Evolutionary conservation across 2,329 filamentous ascomycete species (phyloP), one percentile per base, ranked within the genome.

Genomic region (Pestalotiopsis sp.): DNA sequence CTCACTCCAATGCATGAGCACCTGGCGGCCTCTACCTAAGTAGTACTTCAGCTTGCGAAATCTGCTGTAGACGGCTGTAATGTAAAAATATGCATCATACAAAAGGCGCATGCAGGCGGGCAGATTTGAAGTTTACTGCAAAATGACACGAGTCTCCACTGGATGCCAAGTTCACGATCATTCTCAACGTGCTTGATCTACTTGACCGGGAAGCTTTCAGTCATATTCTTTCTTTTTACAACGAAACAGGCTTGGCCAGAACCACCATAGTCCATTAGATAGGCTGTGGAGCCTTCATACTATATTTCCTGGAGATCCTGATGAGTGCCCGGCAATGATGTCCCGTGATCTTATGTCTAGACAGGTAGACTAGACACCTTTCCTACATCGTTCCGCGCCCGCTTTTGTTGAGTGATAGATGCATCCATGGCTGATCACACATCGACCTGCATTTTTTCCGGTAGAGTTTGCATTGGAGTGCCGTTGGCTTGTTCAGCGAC

Each of bases 281-380:
- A 59, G 57, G 57, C 57, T 27, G 57, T 59, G 57, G 57, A 59
- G 27, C 57, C 45, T n/a, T 52, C 20, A 52, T 52, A 52, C 45
- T 52, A 52, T 52, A 52, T 52, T 52, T 52, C 45, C 45, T 52
- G 14, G 45, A 17, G 20, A n/a, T 52, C 45, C 45, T 52, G 45
- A n/a, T 52, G n/a, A 52, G 17, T 52, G 45, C 45, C 45, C 6
- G 5, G 20, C 45, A 9, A 52, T 52, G 45, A 52, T 52, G 7
- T 17, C 11, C 45, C 17, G 5, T 52, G 17, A 23, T 23, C 45
- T 52, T 23, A 9, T n/a, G 17, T 52, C 45, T 52, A n/a, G 7
- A 52, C 17, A 52, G 7, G 45, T 52, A 31, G 31, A 31, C 31
- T 31, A 31, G 31, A 31, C 31, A 31, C 31, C 31, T 52, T n/a